phyloP scores from a whole-genome alignment of 75 land plant species.

The Ceratopteris richardii region DNA sequence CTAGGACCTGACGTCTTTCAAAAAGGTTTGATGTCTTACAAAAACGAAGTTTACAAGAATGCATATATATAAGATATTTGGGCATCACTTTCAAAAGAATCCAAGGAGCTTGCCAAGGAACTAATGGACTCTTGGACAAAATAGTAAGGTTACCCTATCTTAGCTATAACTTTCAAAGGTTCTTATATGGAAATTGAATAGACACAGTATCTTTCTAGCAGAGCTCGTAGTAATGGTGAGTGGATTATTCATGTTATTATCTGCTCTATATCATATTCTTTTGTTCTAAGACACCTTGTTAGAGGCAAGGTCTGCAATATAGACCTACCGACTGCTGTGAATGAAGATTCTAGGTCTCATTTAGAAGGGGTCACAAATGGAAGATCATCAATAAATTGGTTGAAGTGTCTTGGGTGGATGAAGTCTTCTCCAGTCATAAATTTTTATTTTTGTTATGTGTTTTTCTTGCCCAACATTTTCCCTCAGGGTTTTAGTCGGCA shows the following conservation, averaged over 20 bases:
- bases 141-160: constrained; percentile 88
- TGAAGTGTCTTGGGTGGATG: no score
- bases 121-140: constrained; percentile 97
- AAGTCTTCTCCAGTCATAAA: no score
- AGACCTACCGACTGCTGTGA: constrained; percentile 5
- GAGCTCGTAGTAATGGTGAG: constrained; percentile 60
- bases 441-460: no score
- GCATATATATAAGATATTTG: constrained; percentile 92
- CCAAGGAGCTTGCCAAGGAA: constrained; percentile 70
- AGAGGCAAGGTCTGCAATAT: constrained; percentile 19
- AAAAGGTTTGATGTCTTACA: constrained; percentile 74
- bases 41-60: constrained; percentile 74
- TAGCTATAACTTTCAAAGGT: constrained; percentile 47
- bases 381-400: constrained; percentile 31
- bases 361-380: constrained; percentile 1
- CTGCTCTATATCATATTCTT: constrained; percentile 55
- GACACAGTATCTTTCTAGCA: constrained; percentile 74
- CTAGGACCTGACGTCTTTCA: constrained; percentile 82
- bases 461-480: no score
- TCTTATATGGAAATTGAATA: constrained; percentile 63
- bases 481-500: no score
- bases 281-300: constrained; percentile 30
- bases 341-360: constrained; percentile 1
- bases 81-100: constrained; percentile 72
- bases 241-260: constrained; percentile 93